Evolutionary conservation across 345 rosid genomes (phyloP).

Genomic region (Crucihimalaya himalaica): DNA sequence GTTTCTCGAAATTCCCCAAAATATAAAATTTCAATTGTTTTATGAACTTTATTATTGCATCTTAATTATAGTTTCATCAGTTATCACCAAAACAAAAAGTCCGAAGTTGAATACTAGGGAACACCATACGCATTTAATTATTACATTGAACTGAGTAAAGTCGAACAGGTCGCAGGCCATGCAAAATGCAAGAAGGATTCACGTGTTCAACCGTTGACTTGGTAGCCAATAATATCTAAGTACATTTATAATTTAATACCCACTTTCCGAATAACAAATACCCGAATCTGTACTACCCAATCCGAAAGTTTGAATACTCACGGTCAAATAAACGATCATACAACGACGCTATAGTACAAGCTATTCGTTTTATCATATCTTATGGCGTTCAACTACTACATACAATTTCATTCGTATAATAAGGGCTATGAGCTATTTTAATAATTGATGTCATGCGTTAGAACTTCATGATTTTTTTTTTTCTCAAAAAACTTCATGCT

Average conservation of each 20-base stretch:
- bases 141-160: conserved; percentile 9
- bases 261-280: neutral
- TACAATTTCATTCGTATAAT: neutral
- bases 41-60: neutral
- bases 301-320: neutral
- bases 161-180: conserved; percentile 18
- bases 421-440: neutral
- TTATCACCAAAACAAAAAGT: neutral
- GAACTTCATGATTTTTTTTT: no score
- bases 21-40: no score
- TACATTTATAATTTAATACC: neutral
- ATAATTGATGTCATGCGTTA: no score
- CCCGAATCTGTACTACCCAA: neutral
- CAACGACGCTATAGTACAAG: neutral
- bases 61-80: neutral
- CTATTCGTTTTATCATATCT: no score
- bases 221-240: neutral
- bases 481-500: no score
- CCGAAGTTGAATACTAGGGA: neutral
- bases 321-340: neutral
- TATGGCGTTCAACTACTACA: neutral
- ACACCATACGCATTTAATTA: conserved; percentile 3
- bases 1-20: neutral
- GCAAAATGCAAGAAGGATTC: conserved; percentile 19
- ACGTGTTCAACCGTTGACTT: conserved; percentile 30